phyloP scores from a whole-genome alignment of 2,329 filamentous ascomycete genomes.

The Sclerotinia trifoliorum region DNA sequence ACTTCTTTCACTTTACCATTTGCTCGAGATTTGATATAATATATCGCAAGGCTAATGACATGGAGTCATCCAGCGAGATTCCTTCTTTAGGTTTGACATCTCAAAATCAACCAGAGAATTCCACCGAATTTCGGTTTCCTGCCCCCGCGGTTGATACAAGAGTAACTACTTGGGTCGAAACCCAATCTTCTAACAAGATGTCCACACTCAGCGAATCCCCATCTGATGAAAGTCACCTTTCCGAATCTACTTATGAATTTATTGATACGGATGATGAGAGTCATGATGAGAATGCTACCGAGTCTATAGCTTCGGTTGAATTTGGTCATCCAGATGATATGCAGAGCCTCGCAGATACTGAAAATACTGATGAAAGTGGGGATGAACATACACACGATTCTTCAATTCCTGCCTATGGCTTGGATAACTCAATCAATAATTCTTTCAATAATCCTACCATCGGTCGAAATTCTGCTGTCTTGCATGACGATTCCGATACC shows the following conservation, averaged over 20 bases:
- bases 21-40: constrained; percentile 2
- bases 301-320: constrained; percentile 41
- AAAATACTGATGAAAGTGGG: constrained; percentile 39
- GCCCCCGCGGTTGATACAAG: constrained; percentile 34
- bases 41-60: constrained; percentile 37
- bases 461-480: constrained; percentile 35
- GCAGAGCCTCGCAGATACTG: constrained; percentile 41
- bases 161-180: constrained; percentile 37
- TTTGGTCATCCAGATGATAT: constrained; percentile 40
- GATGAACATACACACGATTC: constrained; percentile 31
- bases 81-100: constrained; percentile 26
- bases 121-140: constrained; percentile 34
- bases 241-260: constrained; percentile 40
- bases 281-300: constrained; percentile 39
- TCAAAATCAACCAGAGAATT: constrained; percentile 24
- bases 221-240: constrained; percentile 37
- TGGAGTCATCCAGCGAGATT: constrained; percentile 35
- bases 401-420: constrained; percentile 31
- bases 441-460: constrained; percentile 39
- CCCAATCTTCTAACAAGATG: constrained; percentile 34
- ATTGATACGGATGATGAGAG: constrained; percentile 41
- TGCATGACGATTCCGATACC: constrained; percentile 36
- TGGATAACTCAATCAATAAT: constrained; percentile 34
- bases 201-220: constrained; percentile 34
- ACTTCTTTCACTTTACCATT: background rate